These are phyloP conservation scores for Penicillium vulpinum DNA, from an alignment of 2,329 filamentous ascomycete species.

Conservation along the genomic window DNA sequence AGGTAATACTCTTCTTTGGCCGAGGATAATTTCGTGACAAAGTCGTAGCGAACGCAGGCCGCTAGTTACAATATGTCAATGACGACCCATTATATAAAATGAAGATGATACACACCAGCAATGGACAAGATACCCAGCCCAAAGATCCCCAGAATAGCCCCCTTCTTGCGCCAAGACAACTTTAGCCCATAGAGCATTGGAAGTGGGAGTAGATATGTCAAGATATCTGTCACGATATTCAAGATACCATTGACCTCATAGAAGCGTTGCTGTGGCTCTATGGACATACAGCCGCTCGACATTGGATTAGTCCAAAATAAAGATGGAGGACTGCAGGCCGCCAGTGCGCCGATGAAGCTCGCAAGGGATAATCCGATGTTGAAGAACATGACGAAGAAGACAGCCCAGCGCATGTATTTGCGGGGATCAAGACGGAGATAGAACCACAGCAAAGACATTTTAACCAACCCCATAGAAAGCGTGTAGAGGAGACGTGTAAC, in stretches of 20 bases:
- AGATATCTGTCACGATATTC: conserved; percentile 17
- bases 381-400: conserved; percentile 11
- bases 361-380: neutral
- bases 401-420: conserved; percentile 10
- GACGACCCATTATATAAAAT: neutral
- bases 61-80: conserved; percentile 5
- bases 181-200: conserved; percentile 17
- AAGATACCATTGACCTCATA: conserved; percentile 19
- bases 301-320: conserved; percentile 12
- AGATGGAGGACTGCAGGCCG: conserved; percentile 8
- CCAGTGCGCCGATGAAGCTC: neutral
- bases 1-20: conserved; percentile 15
- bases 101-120: conserved; percentile 4
- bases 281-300: conserved; percentile 10
- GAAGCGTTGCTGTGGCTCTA: conserved; percentile 10
- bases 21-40: conserved; percentile 8
- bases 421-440: conserved; percentile 14
- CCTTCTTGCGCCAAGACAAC: conserved; percentile 15
- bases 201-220: conserved; percentile 15
- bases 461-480: conserved; percentile 7
- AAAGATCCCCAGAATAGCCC: conserved; percentile 12
- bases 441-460: conserved; percentile 16
- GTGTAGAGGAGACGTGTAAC: conserved; percentile 10
- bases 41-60: conserved; percentile 19
- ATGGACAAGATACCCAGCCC: conserved; percentile 14